phyloP scores from a whole-genome alignment of 345 rosid genomes.

The Salix caprea region DNA sequence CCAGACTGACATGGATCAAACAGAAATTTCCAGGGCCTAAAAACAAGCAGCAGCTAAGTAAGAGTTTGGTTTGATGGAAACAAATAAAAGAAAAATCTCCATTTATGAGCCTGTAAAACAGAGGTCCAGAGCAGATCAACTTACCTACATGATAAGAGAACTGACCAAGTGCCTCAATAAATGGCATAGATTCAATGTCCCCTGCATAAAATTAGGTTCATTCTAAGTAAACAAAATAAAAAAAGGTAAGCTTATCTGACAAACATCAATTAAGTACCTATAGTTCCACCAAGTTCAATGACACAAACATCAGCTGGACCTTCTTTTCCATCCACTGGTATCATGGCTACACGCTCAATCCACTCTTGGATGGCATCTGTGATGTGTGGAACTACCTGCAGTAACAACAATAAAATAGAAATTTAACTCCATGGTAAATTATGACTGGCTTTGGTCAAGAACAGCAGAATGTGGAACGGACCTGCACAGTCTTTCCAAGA shows the following conservation, averaged over 20 bases:
- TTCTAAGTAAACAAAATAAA: not conserved
- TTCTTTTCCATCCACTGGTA: conserved; percentile 83
- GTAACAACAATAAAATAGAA: not conserved
- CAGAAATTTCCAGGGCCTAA: conserved; percentile 86
- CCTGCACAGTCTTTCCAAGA: conserved; percentile 98
- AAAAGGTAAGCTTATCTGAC: not conserved
- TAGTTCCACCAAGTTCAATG: conserved; percentile 96
- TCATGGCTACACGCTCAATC: conserved; percentile 80
- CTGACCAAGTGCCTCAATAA: conserved; percentile 93
- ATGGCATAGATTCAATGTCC: conserved; percentile 97
- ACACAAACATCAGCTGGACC: conserved; percentile 96
- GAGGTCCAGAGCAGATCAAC: conserved; percentile 15
- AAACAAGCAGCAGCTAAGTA: conserved; percentile 18
- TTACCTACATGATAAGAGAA: conserved; percentile 90
- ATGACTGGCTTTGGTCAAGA: not conserved
- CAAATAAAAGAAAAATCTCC: not conserved
- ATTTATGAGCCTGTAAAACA: not conserved
- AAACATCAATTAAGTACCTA: conserved; percentile 43
- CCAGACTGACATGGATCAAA: conserved; percentile 96
- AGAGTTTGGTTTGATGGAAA: not conserved
- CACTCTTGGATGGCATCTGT: conserved; percentile 96
- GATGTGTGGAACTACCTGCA: conserved; percentile 92
- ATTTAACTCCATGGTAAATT: not conserved
- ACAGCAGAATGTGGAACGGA: conserved; percentile 15
- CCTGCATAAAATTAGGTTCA: conserved; percentile 44